Evolutionary conservation across 495 filamentous ascomycete genomes (phyloP), one percentile per base, ranked within the genome.

Genomic region (Aspergillus asperescens): DNA sequence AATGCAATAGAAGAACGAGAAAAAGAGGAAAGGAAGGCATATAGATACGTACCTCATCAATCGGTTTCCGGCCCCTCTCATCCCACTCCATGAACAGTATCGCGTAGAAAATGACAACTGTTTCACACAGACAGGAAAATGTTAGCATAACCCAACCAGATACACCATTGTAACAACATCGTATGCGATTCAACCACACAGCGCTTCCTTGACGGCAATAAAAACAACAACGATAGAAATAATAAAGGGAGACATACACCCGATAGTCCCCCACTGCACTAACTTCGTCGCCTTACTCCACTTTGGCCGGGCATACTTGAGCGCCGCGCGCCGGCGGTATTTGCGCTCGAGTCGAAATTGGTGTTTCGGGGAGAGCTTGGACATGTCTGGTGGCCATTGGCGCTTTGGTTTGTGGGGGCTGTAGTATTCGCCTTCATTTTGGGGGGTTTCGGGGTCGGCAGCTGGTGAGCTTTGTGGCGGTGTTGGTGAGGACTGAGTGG

Each of bases 361-460:
- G 59, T 97, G 84, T 63, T 87, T 90, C 13, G 73, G 68, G 4
- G 84, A 82, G 43, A 99, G 80, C 62, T 87, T 85, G 43, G 72
- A 71, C 76, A 97, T 90, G 67, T 96, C 89, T 2, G 93, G 93
- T 18, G 93, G 93, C 94, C 94, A 99, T 66, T 81, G 69, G 53
- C 84, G 86, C 66, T 90, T 89, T n/a, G 88, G 85, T 64, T 81
- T 83, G 78, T 86, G 90, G 1, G 73, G 80, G 57, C 79, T 84
- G 55, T 73, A 71, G 45, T 65, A 62, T 25, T 34, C 37, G 27
- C 25, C 34, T 40, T 52, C n/a, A 29, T 43, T 44, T 32, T 45
- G 10, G 40, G 10, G 44, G 7, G 24, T 2, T 41, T 25, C 12
- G 25, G 24, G 15, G 18, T 27, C 25, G 18, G 27, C 40, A 13